These are phyloP conservation scores for Macrophomina phaseolina DNA, from an alignment of 2,329 filamentous ascomycete genomes.

Conservation along the genomic window DNA sequence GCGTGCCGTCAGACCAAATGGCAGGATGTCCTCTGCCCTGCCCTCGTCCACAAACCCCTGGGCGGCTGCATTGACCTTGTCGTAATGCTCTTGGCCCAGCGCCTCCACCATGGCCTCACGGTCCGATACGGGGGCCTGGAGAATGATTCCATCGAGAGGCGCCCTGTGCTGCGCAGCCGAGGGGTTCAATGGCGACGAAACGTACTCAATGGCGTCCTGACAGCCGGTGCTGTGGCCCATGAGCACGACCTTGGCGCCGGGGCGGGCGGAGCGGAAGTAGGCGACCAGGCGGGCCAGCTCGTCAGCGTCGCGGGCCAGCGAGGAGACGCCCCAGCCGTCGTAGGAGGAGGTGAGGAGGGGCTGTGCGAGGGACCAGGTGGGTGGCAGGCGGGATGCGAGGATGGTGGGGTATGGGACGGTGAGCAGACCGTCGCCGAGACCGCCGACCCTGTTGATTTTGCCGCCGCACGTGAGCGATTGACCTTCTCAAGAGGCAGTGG, in stretches of 20 bases:
- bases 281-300: constrained; percentile 59
- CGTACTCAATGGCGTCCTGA: constrained; percentile 71
- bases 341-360: constrained; percentile 60
- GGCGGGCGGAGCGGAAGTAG: constrained; percentile 53
- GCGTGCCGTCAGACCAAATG: constrained; percentile 38
- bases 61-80: constrained; percentile 70
- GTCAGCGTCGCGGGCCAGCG: constrained; percentile 59
- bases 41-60: constrained; percentile 62
- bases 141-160: constrained; percentile 72
- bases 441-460: constrained; percentile 66
- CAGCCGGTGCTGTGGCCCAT: constrained; percentile 74
- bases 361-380: constrained; percentile 60
- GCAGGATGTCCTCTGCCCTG: constrained; percentile 61
- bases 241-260: constrained; percentile 62
- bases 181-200: constrained; percentile 35
- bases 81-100: background rate
- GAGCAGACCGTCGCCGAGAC: constrained; percentile 72
- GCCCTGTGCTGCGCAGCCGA: constrained; percentile 46
- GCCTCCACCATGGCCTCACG: constrained; percentile 7
- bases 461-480: constrained; percentile 52
- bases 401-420: constrained; percentile 64
- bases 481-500: background rate
- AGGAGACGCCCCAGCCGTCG: constrained; percentile 60
- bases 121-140: constrained; percentile 76
- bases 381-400: constrained; percentile 55